Evolutionary conservation across 2,329 filamentous ascomycete genomes (phyloP).

Genomic region (Acrodontium crateriforme): DNA sequence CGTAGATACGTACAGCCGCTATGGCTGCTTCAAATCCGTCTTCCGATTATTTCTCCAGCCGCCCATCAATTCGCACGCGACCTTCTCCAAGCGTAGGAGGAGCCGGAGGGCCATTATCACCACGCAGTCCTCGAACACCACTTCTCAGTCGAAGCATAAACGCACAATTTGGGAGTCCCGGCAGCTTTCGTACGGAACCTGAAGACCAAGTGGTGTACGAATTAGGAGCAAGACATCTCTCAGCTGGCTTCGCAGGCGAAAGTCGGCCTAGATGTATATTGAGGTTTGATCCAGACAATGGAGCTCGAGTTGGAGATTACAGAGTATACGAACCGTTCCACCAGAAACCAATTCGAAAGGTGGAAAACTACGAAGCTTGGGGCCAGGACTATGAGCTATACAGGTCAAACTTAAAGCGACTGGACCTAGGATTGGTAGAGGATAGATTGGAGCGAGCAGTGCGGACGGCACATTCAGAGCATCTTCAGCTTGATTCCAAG

Average conservation of each 20-base stretch:
- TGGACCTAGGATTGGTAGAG: conserved; percentile 66
- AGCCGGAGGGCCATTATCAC: conserved; percentile 2
- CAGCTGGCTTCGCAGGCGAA: conserved; percentile 79
- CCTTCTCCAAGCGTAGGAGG: conserved; percentile 5
- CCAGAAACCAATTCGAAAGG: conserved; percentile 25
- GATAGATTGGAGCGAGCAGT: conserved; percentile 78
- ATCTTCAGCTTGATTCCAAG: conserved; percentile 56
- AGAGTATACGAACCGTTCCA: conserved; percentile 29
- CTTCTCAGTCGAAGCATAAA: conserved; percentile 47
- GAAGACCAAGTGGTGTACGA: conserved; percentile 80
- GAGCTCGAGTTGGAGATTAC: conserved; percentile 70
- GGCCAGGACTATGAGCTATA: conserved; percentile 60
- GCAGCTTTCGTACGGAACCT: conserved; percentile 48
- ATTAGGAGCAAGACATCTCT: conserved; percentile 63
- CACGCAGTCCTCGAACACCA: conserved; percentile 37
- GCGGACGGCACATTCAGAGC: conserved; percentile 70
- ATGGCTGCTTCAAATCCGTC: conserved; percentile 9
- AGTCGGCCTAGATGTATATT: conserved; percentile 56
- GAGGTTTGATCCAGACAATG: conserved; percentile 60
- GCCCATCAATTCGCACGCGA: conserved; percentile 9
- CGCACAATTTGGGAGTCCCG: conserved; percentile 44
- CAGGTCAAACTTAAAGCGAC: conserved; percentile 55
- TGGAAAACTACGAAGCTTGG: conserved; percentile 44
- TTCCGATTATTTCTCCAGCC: conserved; percentile 7
- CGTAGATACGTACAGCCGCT: background rate